These are phyloP conservation scores for Phaeosphaeria sp. DNA, from an alignment of 2,329 filamentous ascomycete genomes.

Conservation along the genomic window DNA sequence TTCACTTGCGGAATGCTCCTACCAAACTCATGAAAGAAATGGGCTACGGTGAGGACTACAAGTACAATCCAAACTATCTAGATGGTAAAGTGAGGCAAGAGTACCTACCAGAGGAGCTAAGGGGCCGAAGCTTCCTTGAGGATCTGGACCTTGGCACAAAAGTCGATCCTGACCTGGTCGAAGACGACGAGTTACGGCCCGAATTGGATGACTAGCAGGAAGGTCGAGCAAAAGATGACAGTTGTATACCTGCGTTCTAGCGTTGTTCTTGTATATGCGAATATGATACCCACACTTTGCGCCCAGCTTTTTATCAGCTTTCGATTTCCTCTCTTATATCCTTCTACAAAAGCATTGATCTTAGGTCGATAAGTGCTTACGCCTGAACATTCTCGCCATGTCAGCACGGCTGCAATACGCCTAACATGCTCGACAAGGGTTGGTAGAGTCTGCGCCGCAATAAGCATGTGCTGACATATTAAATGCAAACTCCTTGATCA, in stretches of 20 bases:
- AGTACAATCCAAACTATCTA: conserved; percentile 91
- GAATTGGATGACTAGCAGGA: conserved; percentile 29
- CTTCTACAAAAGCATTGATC: background rate
- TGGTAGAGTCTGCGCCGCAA: background rate
- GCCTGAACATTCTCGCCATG: background rate
- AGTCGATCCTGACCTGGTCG: conserved; percentile 62
- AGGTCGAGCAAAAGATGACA: background rate
- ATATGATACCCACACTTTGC: conserved; percentile 8
- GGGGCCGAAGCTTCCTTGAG: conserved; percentile 77
- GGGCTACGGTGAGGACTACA: conserved; percentile 89
- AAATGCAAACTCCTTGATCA: background rate
- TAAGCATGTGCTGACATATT: background rate
- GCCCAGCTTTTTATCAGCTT: background rate
- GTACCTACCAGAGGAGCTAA: conserved; percentile 82
- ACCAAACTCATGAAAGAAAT: conserved; percentile 92
- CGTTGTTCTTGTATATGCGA: conserved; percentile 1
- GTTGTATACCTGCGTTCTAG: background rate
- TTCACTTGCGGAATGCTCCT: conserved; percentile 90
- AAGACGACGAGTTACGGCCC: conserved; percentile 33
- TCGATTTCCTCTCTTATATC: background rate
- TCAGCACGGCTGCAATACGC: background rate
- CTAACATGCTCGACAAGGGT: background rate
- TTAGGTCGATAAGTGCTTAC: background rate
- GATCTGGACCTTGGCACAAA: conserved; percentile 79
- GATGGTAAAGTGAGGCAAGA: conserved; percentile 84